Evolutionary conservation across 2,329 filamentous ascomycete genomes (phyloP).

Genomic region (Fusarium sp.): DNA sequence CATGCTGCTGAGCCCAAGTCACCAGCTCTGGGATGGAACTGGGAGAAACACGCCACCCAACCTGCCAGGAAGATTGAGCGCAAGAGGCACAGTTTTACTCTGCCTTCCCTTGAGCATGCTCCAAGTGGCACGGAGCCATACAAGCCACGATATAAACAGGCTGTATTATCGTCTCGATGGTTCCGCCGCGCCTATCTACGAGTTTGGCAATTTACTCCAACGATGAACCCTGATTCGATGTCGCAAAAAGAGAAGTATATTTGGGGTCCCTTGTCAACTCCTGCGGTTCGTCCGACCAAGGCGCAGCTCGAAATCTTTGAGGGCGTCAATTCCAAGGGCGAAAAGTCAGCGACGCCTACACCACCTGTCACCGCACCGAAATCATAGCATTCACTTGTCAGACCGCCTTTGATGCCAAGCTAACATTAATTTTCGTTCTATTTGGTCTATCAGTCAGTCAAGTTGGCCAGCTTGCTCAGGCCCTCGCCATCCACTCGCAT

Average conservation of each 20-base stretch:
- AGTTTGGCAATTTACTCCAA: slow-evolving; percentile 63
- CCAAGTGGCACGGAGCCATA: slow-evolving; percentile 49
- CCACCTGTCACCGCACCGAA: not conserved
- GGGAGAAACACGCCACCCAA: slow-evolving; percentile 59
- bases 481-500: slow-evolving; percentile 81
- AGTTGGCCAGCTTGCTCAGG: slow-evolving; percentile 71
- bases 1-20: not conserved
- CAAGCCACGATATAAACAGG: slow-evolving; percentile 51
- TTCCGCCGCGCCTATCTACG: slow-evolving; percentile 64
- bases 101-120: slow-evolving; percentile 41
- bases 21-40: slow-evolving; percentile 55
- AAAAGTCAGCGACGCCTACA: slow-evolving; percentile 43
- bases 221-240: slow-evolving; percentile 55
- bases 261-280: slow-evolving; percentile 61
- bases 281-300: slow-evolving; percentile 51
- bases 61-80: slow-evolving; percentile 59
- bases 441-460: slow-evolving; percentile 52
- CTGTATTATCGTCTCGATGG: slow-evolving; percentile 56
- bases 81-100: slow-evolving; percentile 48
- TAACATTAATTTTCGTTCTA: not conserved
- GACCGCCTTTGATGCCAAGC: not conserved
- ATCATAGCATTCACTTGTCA: slow-evolving; percentile 1
- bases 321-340: slow-evolving; percentile 54
- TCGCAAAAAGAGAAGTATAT: slow-evolving; percentile 55
- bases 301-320: slow-evolving; percentile 64